A percentile compares a stretch with the other conserved stretches of the same genome.
Conservation (phyloP, 1,139 yeast species). For the Meyerozyma carpophila region DNA sequence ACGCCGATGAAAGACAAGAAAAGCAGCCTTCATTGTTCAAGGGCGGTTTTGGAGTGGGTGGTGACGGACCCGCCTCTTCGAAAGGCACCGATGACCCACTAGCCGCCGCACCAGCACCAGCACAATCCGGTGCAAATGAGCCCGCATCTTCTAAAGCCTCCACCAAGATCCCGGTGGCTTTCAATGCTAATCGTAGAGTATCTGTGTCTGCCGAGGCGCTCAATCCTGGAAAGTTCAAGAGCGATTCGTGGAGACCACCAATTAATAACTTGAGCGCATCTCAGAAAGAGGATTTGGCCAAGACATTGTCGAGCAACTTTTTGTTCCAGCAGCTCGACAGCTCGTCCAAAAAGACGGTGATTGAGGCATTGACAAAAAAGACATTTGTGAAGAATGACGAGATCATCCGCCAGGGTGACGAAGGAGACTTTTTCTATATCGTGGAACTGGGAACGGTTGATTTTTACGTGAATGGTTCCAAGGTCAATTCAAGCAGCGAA, state of each 20-base stretch:
- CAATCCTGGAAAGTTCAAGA: conserved; percentile 49
- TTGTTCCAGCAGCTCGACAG: conserved; percentile 73
- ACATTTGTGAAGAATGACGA: conserved; percentile 52
- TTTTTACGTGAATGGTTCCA: conserved; percentile 65
- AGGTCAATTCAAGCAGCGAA: conserved; percentile 70
- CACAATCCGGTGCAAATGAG: conserved; percentile 9
- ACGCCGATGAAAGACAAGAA: conserved; percentile 14
- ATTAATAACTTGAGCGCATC: conserved; percentile 56
- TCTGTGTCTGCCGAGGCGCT: conserved; percentile 81
- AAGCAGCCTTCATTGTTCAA: conserved; percentile 28
- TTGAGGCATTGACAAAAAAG: conserved; percentile 77
- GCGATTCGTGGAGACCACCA: conserved; percentile 73
- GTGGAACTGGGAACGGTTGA: conserved; percentile 84
- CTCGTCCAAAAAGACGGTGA: conserved; percentile 69
- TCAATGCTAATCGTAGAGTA: conserved; percentile 80
- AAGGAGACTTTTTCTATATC: conserved; percentile 90
- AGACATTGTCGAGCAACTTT: conserved; percentile 73
- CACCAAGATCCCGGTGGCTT: conserved; percentile 45
- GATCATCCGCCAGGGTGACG: conserved; percentile 91
- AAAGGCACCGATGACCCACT: conserved; percentile 16
- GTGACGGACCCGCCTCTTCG: conserved; percentile 18
- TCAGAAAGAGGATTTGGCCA: conserved; percentile 64
- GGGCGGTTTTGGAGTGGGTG: conserved; percentile 38
- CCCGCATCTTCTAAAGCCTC: conserved; percentile 9
- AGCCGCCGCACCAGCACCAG: conserved; percentile 3